phyloP scores from a whole-genome alignment of 768 basidiomycete species.

The Austroboletus eburneus region DNA sequence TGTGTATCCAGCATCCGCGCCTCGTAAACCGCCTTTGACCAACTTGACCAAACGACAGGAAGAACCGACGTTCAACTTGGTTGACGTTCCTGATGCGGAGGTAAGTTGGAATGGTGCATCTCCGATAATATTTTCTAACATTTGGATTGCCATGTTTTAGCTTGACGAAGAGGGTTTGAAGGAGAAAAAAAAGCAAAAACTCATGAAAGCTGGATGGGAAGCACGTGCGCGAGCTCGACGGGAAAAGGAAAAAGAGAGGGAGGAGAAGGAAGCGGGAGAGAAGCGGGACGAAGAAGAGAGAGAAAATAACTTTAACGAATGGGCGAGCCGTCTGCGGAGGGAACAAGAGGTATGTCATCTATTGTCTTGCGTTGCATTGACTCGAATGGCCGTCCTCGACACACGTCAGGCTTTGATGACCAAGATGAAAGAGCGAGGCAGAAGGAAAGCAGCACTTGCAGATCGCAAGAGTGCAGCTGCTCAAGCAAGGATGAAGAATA shows the following conservation, averaged over 20 bases:
- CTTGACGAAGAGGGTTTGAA: constrained; percentile 88
- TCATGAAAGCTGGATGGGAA: constrained; percentile 92
- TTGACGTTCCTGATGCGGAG: constrained; percentile 89
- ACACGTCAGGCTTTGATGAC: constrained; percentile 61
- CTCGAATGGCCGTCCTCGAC: background rate
- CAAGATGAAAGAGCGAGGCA: constrained; percentile 80
- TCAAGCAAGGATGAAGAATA: constrained; percentile 94
- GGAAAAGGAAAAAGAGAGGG: constrained; percentile 84
- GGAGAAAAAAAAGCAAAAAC: constrained; percentile 90
- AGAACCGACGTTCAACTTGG: constrained; percentile 83
- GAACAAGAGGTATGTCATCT: constrained; percentile 70
- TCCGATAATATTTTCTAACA: no score
- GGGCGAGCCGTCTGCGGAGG: constrained; percentile 66
- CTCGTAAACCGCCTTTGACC: background rate
- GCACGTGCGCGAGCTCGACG: constrained; percentile 78
- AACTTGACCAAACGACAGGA: constrained; percentile 42
- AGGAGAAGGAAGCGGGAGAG: constrained; percentile 58
- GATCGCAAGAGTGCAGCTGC: constrained; percentile 94
- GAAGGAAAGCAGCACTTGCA: constrained; percentile 73
- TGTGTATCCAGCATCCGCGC: constrained; percentile 20
- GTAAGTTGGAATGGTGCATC: no score
- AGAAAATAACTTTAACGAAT: constrained; percentile 61
- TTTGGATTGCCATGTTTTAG: constrained; percentile 31
- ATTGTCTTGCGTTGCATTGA: background rate
- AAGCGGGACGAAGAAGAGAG: constrained; percentile 71